These are phyloP conservation scores for Hyphodiscus sp. DNA, from an alignment of 2,329 filamentous ascomycete species.

Conservation along the genomic window DNA sequence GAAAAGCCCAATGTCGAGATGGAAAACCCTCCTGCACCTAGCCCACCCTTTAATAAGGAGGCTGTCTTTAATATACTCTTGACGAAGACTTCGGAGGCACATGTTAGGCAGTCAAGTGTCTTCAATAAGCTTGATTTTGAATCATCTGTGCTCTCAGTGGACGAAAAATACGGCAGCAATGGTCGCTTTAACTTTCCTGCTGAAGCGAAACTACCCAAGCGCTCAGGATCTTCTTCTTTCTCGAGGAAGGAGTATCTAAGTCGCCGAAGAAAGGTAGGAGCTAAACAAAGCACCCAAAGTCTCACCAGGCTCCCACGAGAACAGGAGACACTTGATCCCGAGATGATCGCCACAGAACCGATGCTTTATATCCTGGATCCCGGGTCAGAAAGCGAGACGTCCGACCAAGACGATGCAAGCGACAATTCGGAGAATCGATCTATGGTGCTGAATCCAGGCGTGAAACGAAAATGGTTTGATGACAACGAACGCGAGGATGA, in stretches of 20 bases:
- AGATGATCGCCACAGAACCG: conserved; percentile 14
- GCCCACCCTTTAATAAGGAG: conserved; percentile 25
- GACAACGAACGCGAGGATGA: conserved; percentile 24
- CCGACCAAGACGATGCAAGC: conserved; percentile 50
- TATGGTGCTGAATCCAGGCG: conserved; percentile 41
- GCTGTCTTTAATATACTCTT: conserved; percentile 23
- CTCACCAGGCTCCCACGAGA: conserved; percentile 40
- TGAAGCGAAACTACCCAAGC: conserved; percentile 5
- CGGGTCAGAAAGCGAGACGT: conserved; percentile 40
- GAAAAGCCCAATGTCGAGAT: neutral
- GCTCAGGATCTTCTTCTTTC: conserved; percentile 8
- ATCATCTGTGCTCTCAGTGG: conserved; percentile 22
- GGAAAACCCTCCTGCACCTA: conserved; percentile 1
- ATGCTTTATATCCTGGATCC: conserved; percentile 21
- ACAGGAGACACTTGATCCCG: conserved; percentile 8
- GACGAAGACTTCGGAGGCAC: neutral
- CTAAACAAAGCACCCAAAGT: conserved; percentile 18
- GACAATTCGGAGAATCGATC: conserved; percentile 43
- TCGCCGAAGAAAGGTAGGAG: conserved; percentile 16
- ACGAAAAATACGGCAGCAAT: conserved; percentile 27
- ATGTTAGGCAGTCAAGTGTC: conserved; percentile 18
- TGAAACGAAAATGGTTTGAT: conserved; percentile 26
- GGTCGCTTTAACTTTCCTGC: conserved; percentile 25
- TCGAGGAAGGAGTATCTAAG: conserved; percentile 25
- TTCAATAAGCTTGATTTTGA: conserved; percentile 29